Percentiles rank a stretch among this genome's conserved stretches.
These are phyloP conservation scores for Ambrosiella xylebori DNA, from an alignment of 2,329 filamentous ascomycete genomes.

Conservation along the genomic window DNA sequence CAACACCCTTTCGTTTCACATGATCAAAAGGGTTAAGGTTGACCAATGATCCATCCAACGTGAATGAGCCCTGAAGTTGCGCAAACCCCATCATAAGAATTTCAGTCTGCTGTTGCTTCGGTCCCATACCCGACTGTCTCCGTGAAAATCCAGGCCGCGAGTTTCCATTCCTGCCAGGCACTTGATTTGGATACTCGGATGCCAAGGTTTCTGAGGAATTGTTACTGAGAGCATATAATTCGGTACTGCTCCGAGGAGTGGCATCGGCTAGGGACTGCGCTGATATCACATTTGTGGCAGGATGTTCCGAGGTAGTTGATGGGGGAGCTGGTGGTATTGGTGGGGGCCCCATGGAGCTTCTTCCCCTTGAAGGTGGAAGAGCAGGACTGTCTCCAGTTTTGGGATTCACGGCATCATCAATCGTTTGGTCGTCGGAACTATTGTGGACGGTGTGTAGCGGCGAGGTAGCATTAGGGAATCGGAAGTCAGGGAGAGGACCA, in stretches of 20 bases:
- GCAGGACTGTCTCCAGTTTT: background rate
- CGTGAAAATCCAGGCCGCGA: conserved; percentile 29
- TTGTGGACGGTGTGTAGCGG: conserved; percentile 22
- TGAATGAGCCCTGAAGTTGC: conserved; percentile 83
- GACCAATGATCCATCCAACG: conserved; percentile 75
- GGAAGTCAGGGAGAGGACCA: conserved; percentile 36
- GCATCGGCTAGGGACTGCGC: conserved; percentile 34
- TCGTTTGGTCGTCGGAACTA: conserved; percentile 16
- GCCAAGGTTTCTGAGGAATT: conserved; percentile 84
- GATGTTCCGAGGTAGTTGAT: conserved; percentile 27
- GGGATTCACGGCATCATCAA: conserved; percentile 28
- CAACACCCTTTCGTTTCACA: conserved; percentile 83
- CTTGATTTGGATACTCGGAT: conserved; percentile 63
- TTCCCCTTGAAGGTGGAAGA: background rate
- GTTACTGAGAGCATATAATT: conserved; percentile 91
- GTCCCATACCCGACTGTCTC: conserved; percentile 27
- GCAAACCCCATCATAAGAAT: conserved; percentile 96
- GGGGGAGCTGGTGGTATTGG: background rate
- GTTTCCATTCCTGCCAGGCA: conserved; percentile 15
- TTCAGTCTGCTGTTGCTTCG: conserved; percentile 40
- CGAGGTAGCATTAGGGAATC: conserved; percentile 34
- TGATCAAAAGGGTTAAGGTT: conserved; percentile 84
- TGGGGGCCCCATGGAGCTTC: conserved; percentile 2
- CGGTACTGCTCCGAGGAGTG: conserved; percentile 79
- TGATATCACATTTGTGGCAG: conserved; percentile 53